Evolutionary conservation across 768 basidiomycete genomes (phyloP), one percentile per base, ranked within the genome.

Genomic region (Mrakia frigida): DNA sequence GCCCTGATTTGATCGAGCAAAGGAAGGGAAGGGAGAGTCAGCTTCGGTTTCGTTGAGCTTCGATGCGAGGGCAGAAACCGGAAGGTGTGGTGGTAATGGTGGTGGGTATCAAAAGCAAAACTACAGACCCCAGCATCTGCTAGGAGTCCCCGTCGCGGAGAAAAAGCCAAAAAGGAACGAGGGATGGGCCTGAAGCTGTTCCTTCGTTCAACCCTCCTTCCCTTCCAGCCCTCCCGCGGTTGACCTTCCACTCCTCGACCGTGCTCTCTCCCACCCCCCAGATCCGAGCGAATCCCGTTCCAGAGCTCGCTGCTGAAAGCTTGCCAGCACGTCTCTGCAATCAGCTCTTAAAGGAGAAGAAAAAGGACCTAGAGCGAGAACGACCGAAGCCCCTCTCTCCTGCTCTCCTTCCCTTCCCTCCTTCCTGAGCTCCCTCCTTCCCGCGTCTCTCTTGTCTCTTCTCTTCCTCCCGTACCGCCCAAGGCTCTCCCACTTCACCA

Each of bases 1-100:
- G 74, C 86, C 86, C 94, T 98, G 80, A 25, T 16, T 52, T 18
- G 39, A 41, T 52, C 50, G 50, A 33, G 61, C 14, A 56, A 60
- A 16, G 67, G 68, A 60, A 79, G 76, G 28, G 43, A 41, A 28
- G 35, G 35, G 53, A 25, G 31, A 14, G 69, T 31, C 50, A 60
- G 46, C 50, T 50, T 41, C 39, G 39, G 9, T 41, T 21, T 50
- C 69, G 69, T 3, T 4, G 10, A 14, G 28, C 23, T 46, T n/a
- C 23, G 31, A 23, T 35, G 33, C 43, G 35, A 23, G 43, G 35
- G 41, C 39, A 10, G 43, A 23, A 7, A 11, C 31, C 37, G 37
- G 33, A 33, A 18, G 31, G 35, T 50, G 50, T 7, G 25, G 18
- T 16, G 43, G 69, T 28, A 50, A 52, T n/a, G n/a, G n/a, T 16